Evolutionary conservation across 225 moss, liverwort and hornwort species (phyloP).

Genomic region (Ulota crispa): DNA sequence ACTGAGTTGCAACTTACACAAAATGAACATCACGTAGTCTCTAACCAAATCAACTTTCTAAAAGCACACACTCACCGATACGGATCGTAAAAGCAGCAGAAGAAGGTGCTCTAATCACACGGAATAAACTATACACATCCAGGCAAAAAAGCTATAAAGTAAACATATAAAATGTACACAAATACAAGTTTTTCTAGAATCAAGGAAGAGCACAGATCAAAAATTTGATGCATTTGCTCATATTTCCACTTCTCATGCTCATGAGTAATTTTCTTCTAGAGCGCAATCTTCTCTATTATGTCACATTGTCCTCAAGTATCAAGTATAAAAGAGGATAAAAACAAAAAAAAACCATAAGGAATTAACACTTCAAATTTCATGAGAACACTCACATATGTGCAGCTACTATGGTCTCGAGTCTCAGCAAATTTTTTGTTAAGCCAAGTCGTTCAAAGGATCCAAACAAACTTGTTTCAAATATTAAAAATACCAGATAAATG

Average conservation of each 20-base stretch:
- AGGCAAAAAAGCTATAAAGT: not conserved
- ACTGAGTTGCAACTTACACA: not conserved
- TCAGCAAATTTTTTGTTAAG: not conserved
- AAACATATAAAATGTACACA: not conserved
- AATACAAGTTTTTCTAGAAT: not conserved
- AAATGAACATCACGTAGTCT: not conserved
- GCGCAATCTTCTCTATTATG: not conserved
- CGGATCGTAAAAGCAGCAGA: not conserved
- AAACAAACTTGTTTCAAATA: not conserved
- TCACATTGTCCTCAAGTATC: not conserved
- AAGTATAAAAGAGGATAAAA: not conserved
- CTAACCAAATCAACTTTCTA: not conserved
- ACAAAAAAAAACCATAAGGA: not conserved
- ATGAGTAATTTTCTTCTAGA: not conserved
- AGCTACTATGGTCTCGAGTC: not conserved
- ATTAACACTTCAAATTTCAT: not conserved
- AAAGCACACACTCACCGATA: not conserved
- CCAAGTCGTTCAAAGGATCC: not conserved
- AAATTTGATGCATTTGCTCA: not conserved
- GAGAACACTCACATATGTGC: not conserved
- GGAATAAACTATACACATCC: not conserved
- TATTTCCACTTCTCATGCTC: not conserved
- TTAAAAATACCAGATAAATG: not conserved
- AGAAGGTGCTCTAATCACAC: not conserved
- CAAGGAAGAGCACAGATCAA: not conserved